Base-by-base conservation (phyloP, 202 grass and related monocot species). In the Elaeis oleifera region DNA sequence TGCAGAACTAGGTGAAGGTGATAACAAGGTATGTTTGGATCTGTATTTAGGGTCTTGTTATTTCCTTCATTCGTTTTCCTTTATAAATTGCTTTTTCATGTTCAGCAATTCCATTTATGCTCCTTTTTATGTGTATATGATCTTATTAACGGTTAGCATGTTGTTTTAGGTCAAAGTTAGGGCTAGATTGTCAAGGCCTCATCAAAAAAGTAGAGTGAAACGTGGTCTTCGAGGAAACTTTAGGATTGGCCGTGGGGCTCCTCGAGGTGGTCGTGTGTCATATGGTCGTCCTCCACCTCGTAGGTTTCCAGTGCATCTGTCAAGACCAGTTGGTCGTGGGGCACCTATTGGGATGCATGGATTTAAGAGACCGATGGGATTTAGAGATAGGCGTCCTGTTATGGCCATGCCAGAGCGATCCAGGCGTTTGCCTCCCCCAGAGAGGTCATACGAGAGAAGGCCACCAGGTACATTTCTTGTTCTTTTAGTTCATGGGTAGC, bases 371-470 rank as follows among this genome's bases (percentile, higher is more conserved):
- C 79, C 82, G 54, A 31, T 81, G 39, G 80, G 84, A 64, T 80
- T 67, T 69, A 92, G 82, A 87, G 94, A 99, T 15, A 89, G 85
- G 53, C 79, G 78, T 4, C 68, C 88, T 84, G 54, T 77, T 61
- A 81, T 87, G 71, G 69, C 82, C 22, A 57, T 86, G 50, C 51
- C 80, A 23, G 85, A 89, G 63, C 86, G 88, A 78, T 62, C 78
- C 59, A 81, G 88, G 77, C 77, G 56, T 73, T 72, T 90, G 65
- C 82, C 88, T 73, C 88, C 79, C 18, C 65, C 69, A 50, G 80
- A 83, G 67, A 80, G 79, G 76, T 70, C 81, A 22, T 99, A 84
- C 73, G 88, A 92, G 11, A 83, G 94, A 83, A 81, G 94, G 56
- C 65, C 68, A 24, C 81, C 88, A 86, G 77, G 88, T 88, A 53